Base-by-base conservation (phyloP, 305 asterid genomes). In the Fraxinus baroniana region DNA sequence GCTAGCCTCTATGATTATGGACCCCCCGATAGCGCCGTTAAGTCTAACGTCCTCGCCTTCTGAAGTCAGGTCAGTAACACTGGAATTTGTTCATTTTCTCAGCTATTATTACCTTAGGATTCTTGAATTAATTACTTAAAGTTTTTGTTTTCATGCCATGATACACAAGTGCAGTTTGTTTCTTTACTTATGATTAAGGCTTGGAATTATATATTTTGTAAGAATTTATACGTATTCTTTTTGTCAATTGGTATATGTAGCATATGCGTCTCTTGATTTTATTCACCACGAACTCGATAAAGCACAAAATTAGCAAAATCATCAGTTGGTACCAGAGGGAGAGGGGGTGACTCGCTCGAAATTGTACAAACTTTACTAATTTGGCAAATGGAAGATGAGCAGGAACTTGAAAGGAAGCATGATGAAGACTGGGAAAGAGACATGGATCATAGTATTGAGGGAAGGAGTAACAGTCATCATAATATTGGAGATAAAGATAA, bases 1-100 rank as follows among this genome's bases (percentile, higher is more conserved):
- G 98, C 97, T 28, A 98, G 98, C 0, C 90, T 95, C 32, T 95
- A 90, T 81, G 98, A 95, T 68, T 95, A 90, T 84, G 98, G 98
- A 10, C 98, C 98, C 5, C 98, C 98, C 10, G 97, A 97, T n/a
- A 91, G 97, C 84, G 86, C 97, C 82, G 93, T 95, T 80, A 95
- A 95, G 85, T 84, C 96, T 2, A 95, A 95, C 73, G 98, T 95
- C 87, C 97, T 95, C 49, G 90, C 97, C 39, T 93, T 89, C 88
- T 95, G 97, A 97, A 95, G 97, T 39, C 97, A 95, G 94, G 97
- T 93, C 22, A 2, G 49, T 35, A 55, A 0, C 52, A 41, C 17
- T 41, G 52, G 52, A 41, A 41, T 71, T 8, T 35, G 26, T 74
- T 15, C n/a, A 36, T 33, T 64, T 13, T 9, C 22, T 73, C 46